Percentiles rank a stretch among this genome's conserved stretches.
Evolutionary conservation across 106 monocot species (phyloP).

Genomic region (Phalaenopsis aphrodite): DNA sequence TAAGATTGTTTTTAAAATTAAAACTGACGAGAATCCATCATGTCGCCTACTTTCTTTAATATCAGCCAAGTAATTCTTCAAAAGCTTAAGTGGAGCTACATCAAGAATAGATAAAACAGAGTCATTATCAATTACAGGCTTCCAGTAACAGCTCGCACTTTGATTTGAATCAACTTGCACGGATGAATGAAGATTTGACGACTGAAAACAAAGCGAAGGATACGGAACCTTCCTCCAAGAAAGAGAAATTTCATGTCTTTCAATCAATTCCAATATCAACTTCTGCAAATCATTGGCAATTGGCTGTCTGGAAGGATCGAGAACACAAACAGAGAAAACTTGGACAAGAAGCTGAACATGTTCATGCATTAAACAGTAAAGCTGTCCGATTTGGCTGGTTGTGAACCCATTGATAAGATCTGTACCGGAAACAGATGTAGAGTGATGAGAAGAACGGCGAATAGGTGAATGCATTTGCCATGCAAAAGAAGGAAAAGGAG

Average conservation of each 20-base stretch:
- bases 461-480: constrained; percentile 17
- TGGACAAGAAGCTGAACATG: constrained; percentile 94
- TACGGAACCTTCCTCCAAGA: constrained; percentile 29
- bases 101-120: constrained; percentile 66
- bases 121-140: constrained; percentile 30
- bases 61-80: constrained; percentile 54
- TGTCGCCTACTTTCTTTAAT: constrained; percentile 62
- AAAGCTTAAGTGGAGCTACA: constrained; percentile 59
- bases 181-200: constrained; percentile 40
- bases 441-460: constrained; percentile 14
- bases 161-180: constrained; percentile 20
- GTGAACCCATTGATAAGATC: constrained; percentile 52
- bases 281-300: constrained; percentile 39
- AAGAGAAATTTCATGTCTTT: constrained; percentile 53
- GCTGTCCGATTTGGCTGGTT: constrained; percentile 60
- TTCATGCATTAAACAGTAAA: constrained; percentile 70
- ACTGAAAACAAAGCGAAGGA: constrained; percentile 39
- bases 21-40: constrained; percentile 6
- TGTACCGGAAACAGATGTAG: constrained; percentile 14
- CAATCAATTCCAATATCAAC: constrained; percentile 63
- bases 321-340: constrained; percentile 59
- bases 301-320: constrained; percentile 66
- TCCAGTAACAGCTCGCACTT: constrained; percentile 27
- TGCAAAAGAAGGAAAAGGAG: constrained; percentile 17
- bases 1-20: not conserved